Evolutionary conservation across 2,329 filamentous ascomycete species (phyloP), one percentile per base, ranked within the genome.

Genomic region (Teratosphaeria zuluensis): DNA sequence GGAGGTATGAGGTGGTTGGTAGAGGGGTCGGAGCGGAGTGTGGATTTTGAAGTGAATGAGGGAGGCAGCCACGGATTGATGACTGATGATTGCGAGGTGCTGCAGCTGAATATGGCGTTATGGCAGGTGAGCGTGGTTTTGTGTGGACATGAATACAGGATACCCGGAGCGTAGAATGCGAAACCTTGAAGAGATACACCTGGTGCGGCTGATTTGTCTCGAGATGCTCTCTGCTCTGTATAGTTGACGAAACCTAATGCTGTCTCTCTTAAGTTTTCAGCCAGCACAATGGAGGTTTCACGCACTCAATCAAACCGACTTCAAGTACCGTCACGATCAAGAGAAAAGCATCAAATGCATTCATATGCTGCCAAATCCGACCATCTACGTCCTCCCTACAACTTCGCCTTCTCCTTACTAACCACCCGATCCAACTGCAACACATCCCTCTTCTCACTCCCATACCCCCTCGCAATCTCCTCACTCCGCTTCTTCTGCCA

Each of bases 401-500:
- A 46, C 56, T 57, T 57, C 28, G 42, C 38, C 48, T 57, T 53
- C 53, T 35, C 53, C 56, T 21, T 8, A 48, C 42, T 48, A 11
- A 48, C 42, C 42, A 21, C 7, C 42, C 68, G 76, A 63, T 77
- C 72, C 56, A 79, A 61, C 58, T 73, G 71, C 69, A 77, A 61
- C 51, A 69, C 65, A 72, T 78, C 76, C 66, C 63, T 70, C 21
- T 72, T 70, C 63, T 74, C 70, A 16, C 80, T 71, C 7, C 76
- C 77, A 69, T 86, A 84, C 73, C 84, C 73, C 72, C 77, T 81
- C 70, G 90, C 78, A 72, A 92, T 68, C 76, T 85, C 78, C 67
- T 83, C 82, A 16, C 86, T 82, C 77, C 81, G 85, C 68, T 79
- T 75, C 72, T 78, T 81, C 77, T 92, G 89, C 70, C 75, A 78